Base-by-base conservation (phyloP, 805 yeast genomes). In the Candida cerambycidarum region DNA sequence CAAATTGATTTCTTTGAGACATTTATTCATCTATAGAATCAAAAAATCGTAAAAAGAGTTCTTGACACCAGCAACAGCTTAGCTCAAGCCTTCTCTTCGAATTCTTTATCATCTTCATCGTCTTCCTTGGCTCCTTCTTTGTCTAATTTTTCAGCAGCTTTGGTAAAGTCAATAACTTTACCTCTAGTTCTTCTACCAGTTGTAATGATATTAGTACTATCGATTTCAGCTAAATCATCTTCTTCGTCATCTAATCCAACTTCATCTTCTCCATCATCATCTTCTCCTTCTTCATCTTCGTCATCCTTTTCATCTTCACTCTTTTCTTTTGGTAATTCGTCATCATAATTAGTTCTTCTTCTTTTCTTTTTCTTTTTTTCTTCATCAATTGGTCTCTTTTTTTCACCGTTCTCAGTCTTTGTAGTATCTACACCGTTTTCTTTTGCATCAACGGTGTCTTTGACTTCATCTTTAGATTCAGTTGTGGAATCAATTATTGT, bases 101-200 rank as follows among this genome's bases (percentile, higher is more conserved):
- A 39, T 30, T 59, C 51, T 15, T 73, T 79, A 19, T 69, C 76
- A 3, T 65, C 78, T 12, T 63, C 79, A 3, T 67, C 76, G 16
- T 57, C 71, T 11, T 56, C 61, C 19, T 59, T 63, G 9, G 53
- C 63, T 14, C 64, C 66, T 31, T 68, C 69, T 44, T 79, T 83
- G 38, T 66, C 67, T 54, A 87, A 64, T 58, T 85, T 78, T 52
- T 79, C 85, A 15, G 89, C 86, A 12, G 95, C 89, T 65, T 86
- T 83, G 44, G 80, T 73, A 62, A 85, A 89, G 65, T 89, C 97
- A 53, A 90, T 84, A 14, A 83, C 85, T 57, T 82, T 85, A 12
- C 97, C 95, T 53, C 97, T 79, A 6, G 97, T 89, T 71, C 97
- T 85, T 65, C 95, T 76, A 11, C 95, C 93, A 13, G 79, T 67